These are phyloP conservation scores for Diutina ranongensis DNA, from an alignment of 1,139 yeast species.

Conservation along the genomic window DNA sequence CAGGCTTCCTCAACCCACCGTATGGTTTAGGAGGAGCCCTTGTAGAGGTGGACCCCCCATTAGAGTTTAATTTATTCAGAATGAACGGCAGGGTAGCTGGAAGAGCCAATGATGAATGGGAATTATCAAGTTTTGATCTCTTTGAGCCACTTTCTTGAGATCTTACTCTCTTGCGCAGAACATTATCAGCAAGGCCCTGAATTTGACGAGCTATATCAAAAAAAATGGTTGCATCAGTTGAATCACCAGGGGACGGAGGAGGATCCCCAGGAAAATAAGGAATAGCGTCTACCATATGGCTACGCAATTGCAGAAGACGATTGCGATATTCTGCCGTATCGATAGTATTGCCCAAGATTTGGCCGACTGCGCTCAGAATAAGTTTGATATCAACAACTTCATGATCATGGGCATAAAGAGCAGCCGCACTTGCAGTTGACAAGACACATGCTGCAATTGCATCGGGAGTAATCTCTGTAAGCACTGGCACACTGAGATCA, in stretches of 20 bases:
- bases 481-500: not conserved
- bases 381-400: conserved; percentile 2
- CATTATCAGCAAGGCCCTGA: conserved; percentile 3
- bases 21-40: not conserved
- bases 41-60: not conserved
- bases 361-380: not conserved
- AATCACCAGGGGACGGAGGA: not conserved
- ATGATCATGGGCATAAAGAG: conserved; percentile 1
- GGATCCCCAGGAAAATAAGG: conserved; percentile 4
- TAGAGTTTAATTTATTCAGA: not conserved
- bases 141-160: not conserved
- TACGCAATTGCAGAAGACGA: not conserved
- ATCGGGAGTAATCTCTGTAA: not conserved
- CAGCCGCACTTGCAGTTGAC: conserved; percentile 3
- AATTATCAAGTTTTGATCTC: not conserved
- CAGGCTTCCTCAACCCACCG: conserved; percentile 4
- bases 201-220: not conserved
- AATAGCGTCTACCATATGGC: not conserved
- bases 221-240: not conserved
- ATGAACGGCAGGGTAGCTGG: conserved; percentile 5
- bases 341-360: not conserved
- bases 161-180: not conserved
- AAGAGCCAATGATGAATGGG: not conserved
- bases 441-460: not conserved
- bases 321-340: not conserved